Evolutionary conservation across 306 rosid species (phyloP).

Genomic region (Fragaria vesca): DNA sequence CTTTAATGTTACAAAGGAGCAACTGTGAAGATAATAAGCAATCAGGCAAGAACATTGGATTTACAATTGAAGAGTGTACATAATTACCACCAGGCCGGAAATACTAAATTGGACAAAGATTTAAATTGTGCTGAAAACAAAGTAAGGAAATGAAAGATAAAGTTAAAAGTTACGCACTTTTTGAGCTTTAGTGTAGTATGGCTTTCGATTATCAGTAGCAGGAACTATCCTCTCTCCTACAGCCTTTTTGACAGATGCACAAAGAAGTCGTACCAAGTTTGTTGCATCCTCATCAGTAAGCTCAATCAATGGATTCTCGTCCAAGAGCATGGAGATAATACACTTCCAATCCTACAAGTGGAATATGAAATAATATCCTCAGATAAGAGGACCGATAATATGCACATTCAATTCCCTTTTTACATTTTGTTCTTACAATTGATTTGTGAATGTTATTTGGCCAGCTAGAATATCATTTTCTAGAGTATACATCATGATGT

Average conservation of each 20-base stretch:
- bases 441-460: not conserved
- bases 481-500: not conserved
- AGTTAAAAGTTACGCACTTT: constrained; percentile 52
- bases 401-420: not conserved
- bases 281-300: constrained; percentile 88
- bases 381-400: constrained; percentile 6
- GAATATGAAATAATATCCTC: constrained; percentile 23
- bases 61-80: not conserved
- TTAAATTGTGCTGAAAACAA: not conserved
- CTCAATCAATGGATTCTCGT: constrained; percentile 67
- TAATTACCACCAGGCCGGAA: not conserved
- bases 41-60: not conserved
- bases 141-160: constrained; percentile 5
- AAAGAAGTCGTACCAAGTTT: constrained; percentile 89
- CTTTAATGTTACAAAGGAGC: not conserved
- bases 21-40: constrained; percentile 9
- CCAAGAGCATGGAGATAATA: constrained; percentile 81
- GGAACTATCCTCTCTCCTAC: constrained; percentile 96
- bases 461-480: not conserved
- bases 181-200: constrained; percentile 79
- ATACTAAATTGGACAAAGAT: not conserved
- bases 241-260: constrained; percentile 91
- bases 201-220: constrained; percentile 80
- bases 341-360: constrained; percentile 94
- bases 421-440: not conserved